These are phyloP conservation scores for Talaromyces verruculosus DNA, from an alignment of 2,329 filamentous ascomycete genomes.

Conservation along the genomic window DNA sequence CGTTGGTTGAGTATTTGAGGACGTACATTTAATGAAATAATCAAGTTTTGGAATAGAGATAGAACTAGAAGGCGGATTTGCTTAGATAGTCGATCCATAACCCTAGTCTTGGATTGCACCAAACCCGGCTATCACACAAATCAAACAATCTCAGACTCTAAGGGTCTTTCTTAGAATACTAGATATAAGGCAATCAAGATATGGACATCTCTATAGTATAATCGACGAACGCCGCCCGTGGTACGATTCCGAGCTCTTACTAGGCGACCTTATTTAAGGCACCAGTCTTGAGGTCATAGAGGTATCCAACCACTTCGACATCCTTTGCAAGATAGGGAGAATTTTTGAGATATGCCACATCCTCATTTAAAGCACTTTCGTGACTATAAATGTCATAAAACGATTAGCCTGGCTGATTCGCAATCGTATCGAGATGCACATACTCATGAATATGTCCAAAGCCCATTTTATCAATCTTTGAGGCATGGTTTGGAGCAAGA, in stretches of 20 bases:
- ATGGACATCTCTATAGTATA: too few relatives aligned
- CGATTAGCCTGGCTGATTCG: not conserved
- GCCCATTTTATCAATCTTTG: not conserved
- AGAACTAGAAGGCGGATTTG: not conserved
- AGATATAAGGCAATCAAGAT: too few relatives aligned
- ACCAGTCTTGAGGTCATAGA: not conserved
- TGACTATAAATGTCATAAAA: not conserved
- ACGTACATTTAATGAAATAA: slow-evolving; percentile 50
- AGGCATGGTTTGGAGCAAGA: not conserved
- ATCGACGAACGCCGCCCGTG: too few relatives aligned
- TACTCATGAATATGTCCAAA: not conserved
- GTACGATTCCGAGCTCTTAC: too few relatives aligned
- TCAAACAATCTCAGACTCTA: too few relatives aligned
- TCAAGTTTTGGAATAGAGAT: not conserved
- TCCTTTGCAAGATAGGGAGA: not conserved
- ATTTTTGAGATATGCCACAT: not conserved
- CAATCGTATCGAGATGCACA: not conserved
- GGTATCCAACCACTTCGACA: not conserved
- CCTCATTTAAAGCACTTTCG: not conserved
- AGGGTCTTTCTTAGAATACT: too few relatives aligned
- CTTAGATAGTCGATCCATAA: not conserved
- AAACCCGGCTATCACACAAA: not conserved
- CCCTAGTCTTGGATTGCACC: not conserved
- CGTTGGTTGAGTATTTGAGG: slow-evolving; percentile 70
- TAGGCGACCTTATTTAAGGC: not conserved